Evolutionary conservation across 805 yeast species (phyloP).

Genomic region (Yamadazyma akitaensis): DNA sequence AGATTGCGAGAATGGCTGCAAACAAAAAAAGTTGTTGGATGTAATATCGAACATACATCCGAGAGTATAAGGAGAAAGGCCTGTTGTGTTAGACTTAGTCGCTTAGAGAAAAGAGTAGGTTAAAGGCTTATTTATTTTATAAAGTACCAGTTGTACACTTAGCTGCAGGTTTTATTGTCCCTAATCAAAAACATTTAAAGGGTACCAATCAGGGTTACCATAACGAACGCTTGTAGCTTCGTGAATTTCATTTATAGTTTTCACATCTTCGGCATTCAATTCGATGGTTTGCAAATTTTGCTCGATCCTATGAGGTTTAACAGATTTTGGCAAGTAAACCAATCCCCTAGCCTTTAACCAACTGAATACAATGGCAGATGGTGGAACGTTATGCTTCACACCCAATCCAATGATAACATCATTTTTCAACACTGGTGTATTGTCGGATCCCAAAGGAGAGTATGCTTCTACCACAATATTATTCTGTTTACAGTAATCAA

Average conservation of each 20-base stretch:
- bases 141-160: too few relatives aligned
- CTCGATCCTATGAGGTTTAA: slow-evolving; percentile 23
- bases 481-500: slow-evolving; percentile 51
- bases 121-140: too few relatives aligned
- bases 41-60: too few relatives aligned
- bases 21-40: too few relatives aligned
- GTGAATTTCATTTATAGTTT: slow-evolving; percentile 23
- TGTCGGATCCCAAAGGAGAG: slow-evolving; percentile 60
- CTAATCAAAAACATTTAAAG: slow-evolving; percentile 3
- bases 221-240: slow-evolving; percentile 27
- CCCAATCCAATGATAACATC: slow-evolving; percentile 42
- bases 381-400: slow-evolving; percentile 33
- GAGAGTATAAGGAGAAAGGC: too few relatives aligned
- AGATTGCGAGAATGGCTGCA: background rate
- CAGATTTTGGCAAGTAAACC: slow-evolving; percentile 43
- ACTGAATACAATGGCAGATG: slow-evolving; percentile 51
- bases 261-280: slow-evolving; percentile 33
- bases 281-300: slow-evolving; percentile 32
- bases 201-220: slow-evolving; percentile 31
- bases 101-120: background rate
- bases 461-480: slow-evolving; percentile 66
- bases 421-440: slow-evolving; percentile 49
- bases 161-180: background rate
- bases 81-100: too few relatives aligned
- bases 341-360: slow-evolving; percentile 59